Evolutionary conservation across 129 eudicot species (phyloP).

Genomic region (Flaveria ramosissima): DNA sequence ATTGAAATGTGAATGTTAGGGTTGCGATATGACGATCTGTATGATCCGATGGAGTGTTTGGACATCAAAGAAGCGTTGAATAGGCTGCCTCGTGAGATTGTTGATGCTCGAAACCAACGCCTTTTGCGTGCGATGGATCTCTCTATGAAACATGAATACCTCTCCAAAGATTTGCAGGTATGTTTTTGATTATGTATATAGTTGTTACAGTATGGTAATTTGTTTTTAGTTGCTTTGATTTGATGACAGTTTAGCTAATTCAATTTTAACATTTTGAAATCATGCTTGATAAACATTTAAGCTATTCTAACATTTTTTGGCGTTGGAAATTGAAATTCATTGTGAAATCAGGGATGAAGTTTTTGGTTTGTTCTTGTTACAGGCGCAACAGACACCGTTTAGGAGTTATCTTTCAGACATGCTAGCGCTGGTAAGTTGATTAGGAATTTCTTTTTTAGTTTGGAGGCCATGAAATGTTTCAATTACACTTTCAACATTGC

Average conservation of each 20-base stretch:
- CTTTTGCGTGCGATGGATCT: conserved; percentile 72
- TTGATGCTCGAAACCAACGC: conserved; percentile 69
- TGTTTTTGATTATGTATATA: not conserved
- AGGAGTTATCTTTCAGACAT: conserved; percentile 74
- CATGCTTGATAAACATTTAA: not conserved
- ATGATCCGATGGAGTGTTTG: conserved; percentile 62
- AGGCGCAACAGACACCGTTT: conserved; percentile 93
- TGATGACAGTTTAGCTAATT: not conserved
- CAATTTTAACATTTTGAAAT: not conserved
- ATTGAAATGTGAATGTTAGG: conserved; percentile 30
- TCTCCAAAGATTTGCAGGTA: conserved; percentile 63
- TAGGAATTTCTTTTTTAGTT: not conserved
- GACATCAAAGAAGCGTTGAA: conserved; percentile 61
- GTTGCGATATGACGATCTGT: conserved; percentile 62
- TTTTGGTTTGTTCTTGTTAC: conserved; percentile 34
- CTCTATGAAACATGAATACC: conserved; percentile 65
- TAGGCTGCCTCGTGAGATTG: conserved; percentile 63
- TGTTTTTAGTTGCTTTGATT: not conserved
- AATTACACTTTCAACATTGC: not conserved
- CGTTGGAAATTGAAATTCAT: not conserved
- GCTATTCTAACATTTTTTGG: not conserved
- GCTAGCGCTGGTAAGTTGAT: conserved; percentile 66
- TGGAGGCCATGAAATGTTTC: not conserved
- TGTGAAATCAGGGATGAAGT: conserved; percentile 6
- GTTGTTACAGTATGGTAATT: not conserved